Base-by-base conservation (phyloP, 2,329 filamentous ascomycete species). In the Neurospora crassa region DNA sequence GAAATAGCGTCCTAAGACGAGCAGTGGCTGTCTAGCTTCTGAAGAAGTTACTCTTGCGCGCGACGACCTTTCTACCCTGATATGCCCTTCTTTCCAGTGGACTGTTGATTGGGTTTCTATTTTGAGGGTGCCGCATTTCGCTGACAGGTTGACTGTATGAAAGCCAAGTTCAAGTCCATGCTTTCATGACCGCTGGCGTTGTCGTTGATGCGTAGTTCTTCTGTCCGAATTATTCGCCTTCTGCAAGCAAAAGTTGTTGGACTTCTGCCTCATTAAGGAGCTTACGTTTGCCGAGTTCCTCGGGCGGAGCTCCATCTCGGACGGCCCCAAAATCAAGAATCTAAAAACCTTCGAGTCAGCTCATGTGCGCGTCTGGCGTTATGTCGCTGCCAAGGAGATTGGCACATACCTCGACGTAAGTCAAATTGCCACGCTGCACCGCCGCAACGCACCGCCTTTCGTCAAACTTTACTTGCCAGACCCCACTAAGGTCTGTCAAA, bases 401-500 rank as follows among this genome's bases (percentile, higher is more conserved):
- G 42, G 67, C 47, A 41, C 89, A 83, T 80, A 97, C 96, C 89
- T 99, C 96, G 72, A 99, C 94, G 80, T 97, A 99, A 24, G 96
- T 99, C 77, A 97, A 83, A 77, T 90, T 91, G 75, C 97, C 93
- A 71, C 96, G 89, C 84, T 99, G 96, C 71, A 99, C 96, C 67
- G 96, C 96, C 72, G 96, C 96, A 71, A 99, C 96, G 80, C 96
- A 99, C 79, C 95, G 88, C 75, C 96, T 88, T 79, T 96, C 93
- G 78, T 99, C 94, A 82, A 99, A 99, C 78, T 96, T 96, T 77
- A 99, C 96, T 83, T 99, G 96, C 96, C 96, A 99, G 8, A 99
- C 96, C n/a, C 95, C 94, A 75, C 91, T 95, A 43, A 99, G 86
- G 78, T 97, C 94, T 16, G 93, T 97, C 77, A 99, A 85, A 59